Base-by-base conservation (phyloP, 2,329 filamentous ascomycete genomes). In the Cladosporium velox region DNA sequence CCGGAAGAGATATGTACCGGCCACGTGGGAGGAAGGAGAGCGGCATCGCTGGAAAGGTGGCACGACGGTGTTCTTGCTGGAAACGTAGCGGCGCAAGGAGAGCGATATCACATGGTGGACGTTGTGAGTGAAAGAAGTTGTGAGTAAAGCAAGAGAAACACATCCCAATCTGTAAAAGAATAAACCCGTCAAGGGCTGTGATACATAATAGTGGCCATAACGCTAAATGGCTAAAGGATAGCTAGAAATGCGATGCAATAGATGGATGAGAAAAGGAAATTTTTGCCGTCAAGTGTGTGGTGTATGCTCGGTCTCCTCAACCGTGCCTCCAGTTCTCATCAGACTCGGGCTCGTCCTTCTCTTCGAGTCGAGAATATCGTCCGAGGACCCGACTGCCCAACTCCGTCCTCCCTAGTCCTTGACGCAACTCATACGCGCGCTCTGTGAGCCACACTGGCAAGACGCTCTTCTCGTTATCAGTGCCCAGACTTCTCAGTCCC, bases 321-420 rank as follows among this genome's bases (percentile, higher is more conserved):
- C 38, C 38, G 28, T 35, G 49, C 49, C 60, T 38, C 60, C 60
- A 63, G 30, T 67, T 62, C 11, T 63, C 63, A 26, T 69, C 68
- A 59, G 59, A 52, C 58, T 73, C 71, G 47, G 59, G 57, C 60
- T 73, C 28, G 28, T 30, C 71, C 59, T 69, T 67, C 38, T 70
- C 68, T 14, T 63, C 62, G 21, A 73, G 44, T 38, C 63, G 55
- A 10, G 60, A 49, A 59, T 73, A 73, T 44, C 64, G 64, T 41
- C 69, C 70, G n/a, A 71, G 59, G 0, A 70, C 41, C n/a, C 60
- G 67, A 41, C 58, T 63, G 12, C 67, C 68, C 57, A 71, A 66
- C 26, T 32, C 65, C 55, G 34, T 64, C 24, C 62, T 47, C 11
- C 54, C 34, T 14, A 66, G 41, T 10, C 24, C 52, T 7, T 65